These are phyloP conservation scores for Quercus suber DNA, from an alignment of 306 rosid species.

Conservation along the genomic window DNA sequence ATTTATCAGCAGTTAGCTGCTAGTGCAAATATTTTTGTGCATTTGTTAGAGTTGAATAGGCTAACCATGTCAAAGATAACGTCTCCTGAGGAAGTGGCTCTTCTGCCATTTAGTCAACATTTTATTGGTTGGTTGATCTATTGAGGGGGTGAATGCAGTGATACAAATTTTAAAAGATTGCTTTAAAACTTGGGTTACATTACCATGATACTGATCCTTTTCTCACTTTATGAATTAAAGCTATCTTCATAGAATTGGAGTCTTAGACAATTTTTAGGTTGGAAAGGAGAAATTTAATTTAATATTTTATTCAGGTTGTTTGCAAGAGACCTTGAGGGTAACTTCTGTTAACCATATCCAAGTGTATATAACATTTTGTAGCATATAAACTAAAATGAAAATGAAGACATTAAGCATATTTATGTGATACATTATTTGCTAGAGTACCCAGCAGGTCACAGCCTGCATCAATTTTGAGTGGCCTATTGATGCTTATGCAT, in stretches of 20 bases:
- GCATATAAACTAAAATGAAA: neutral
- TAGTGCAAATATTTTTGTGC: conserved; percentile 1
- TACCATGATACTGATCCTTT: neutral
- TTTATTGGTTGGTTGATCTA: neutral
- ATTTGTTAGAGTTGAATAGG: neutral
- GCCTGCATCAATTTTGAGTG: neutral
- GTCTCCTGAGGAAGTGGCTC: neutral
- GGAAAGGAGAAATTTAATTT: neutral
- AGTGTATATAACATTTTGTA: neutral
- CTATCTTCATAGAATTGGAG: neutral
- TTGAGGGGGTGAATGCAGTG: neutral
- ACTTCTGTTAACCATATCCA: neutral
- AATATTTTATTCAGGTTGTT: neutral
- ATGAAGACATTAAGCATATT: neutral
- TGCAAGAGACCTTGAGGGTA: neutral
- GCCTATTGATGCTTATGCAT: neutral
- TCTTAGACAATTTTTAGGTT: neutral
- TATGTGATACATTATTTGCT: neutral
- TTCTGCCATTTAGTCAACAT: neutral
- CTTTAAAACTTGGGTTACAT: neutral
- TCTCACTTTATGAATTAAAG: neutral
- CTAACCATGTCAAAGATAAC: neutral
- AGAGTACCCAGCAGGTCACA: no score
- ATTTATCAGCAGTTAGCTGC: neutral
- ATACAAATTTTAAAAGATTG: neutral